Conservation (phyloP, 495 filamentous ascomycete species). For the Penicillium desertorum region DNA sequence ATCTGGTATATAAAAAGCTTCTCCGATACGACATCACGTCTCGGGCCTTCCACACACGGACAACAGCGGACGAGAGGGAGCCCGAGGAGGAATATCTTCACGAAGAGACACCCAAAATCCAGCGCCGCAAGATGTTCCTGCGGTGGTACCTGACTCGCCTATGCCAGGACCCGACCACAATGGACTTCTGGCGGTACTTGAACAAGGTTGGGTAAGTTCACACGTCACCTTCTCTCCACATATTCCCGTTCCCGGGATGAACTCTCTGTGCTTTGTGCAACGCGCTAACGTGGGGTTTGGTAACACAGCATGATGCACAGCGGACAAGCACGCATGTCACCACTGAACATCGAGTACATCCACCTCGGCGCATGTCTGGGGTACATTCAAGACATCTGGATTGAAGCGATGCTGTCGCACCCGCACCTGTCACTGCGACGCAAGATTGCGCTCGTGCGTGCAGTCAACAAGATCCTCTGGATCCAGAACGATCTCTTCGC, state of each 20-base stretch:
- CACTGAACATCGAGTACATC: constrained; percentile 73
- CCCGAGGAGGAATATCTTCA: constrained; percentile 59
- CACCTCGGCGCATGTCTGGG: constrained; percentile 68
- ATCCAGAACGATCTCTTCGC: constrained; percentile 80
- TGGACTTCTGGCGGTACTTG: constrained; percentile 77
- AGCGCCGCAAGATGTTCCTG: constrained; percentile 74
- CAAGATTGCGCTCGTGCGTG: constrained; percentile 68
- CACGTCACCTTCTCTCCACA: background rate
- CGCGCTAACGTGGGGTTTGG: background rate
- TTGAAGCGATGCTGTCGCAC: constrained; percentile 70
- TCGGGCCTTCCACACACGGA: constrained; percentile 63
- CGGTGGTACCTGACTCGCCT: constrained; percentile 67
- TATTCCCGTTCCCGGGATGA: background rate
- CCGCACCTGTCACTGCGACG: constrained; percentile 59
- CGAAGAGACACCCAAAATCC: constrained; percentile 67
- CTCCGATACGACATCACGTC: constrained; percentile 75
- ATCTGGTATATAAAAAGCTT: constrained; percentile 76
- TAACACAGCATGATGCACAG: constrained; percentile 63
- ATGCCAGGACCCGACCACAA: constrained; percentile 66
- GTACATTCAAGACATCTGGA: constrained; percentile 72
- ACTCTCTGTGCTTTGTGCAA: background rate
- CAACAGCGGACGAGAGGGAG: constrained; percentile 58
- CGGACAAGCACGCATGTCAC: constrained; percentile 60
- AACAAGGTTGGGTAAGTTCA: constrained; percentile 66
- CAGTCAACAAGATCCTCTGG: constrained; percentile 63